Base-by-base conservation (phyloP, 441 rosid species). In the Pelargonium australe region DNA sequence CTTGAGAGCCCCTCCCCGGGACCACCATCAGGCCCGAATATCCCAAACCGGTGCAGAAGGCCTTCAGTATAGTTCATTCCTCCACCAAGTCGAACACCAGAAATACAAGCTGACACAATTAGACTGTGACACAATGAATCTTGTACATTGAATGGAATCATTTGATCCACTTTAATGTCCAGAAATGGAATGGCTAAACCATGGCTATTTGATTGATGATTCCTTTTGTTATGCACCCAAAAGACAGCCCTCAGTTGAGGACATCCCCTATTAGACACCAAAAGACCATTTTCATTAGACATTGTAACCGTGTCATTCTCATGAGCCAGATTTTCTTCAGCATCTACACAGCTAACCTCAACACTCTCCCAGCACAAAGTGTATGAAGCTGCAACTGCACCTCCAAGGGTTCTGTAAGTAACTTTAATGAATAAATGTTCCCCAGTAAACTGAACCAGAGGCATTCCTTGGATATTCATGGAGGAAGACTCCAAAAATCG, bases 361-460 rank as follows among this genome's bases (percentile, higher is more conserved):
- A 90, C 82, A 77, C 74, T 85, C 81, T 86, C 90, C 99, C 98
- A 92, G 71, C 37, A 64, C 72, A 95, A 66, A 65, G 82, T 77
- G 64, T 95, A 95, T 63, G 98, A 90, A 76, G 89, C 89, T 71
- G 88, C 99, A 77, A 92, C 69, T 49, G 99, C 99, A 69, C 99
- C 99, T 23, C 98, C 97, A 53, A 95, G 98, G 66, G 97, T 92
- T 84, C 97, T 90, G 74, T 95, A 97, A 82, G 85, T 63, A 72
- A 95, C 97, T 82, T 92, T 92, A 77, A 86, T 72, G 65, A 70
- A 79, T 78, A 92, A 86, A 82, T 84, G 86, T 71, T 89, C 86
- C 70, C 98, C 99, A 68, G 74, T 77, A 77, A 95, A 92, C 78
- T 87, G 97, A 84, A 86, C 98, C 45, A 95, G 85, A 67, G 97